phyloP scores from a whole-genome alignment of 2,329 filamentous ascomycete species.

The Pseudomassariella vexata region DNA sequence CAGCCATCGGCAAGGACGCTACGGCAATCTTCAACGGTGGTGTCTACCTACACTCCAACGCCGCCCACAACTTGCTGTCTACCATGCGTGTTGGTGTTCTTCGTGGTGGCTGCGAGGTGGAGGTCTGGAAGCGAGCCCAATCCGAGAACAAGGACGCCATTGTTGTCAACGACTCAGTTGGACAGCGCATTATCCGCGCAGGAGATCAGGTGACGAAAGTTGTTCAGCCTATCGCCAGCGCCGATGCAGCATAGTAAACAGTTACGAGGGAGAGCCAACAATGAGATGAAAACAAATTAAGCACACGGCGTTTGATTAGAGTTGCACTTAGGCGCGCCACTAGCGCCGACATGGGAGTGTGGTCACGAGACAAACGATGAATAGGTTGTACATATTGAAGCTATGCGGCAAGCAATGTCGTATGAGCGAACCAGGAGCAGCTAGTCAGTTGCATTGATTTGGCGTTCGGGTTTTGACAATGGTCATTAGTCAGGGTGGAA shows the following conservation, averaged over 20 bases:
- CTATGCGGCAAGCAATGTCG: too few relatives aligned
- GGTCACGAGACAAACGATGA: too few relatives aligned
- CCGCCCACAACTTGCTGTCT: slow-evolving; percentile 61
- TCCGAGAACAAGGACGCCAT: slow-evolving; percentile 63
- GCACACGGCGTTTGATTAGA: too few relatives aligned
- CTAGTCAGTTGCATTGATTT: too few relatives aligned
- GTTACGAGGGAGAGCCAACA: too few relatives aligned
- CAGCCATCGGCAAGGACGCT: slow-evolving; percentile 59
- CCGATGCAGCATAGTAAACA: slow-evolving; percentile 71
- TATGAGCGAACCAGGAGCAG: too few relatives aligned
- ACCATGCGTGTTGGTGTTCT: slow-evolving; percentile 64
- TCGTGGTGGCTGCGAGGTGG: slow-evolving; percentile 60
- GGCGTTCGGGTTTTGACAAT: too few relatives aligned
- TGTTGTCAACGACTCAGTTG: slow-evolving; percentile 62
- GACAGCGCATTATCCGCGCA: slow-evolving; percentile 67
- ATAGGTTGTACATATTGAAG: too few relatives aligned
- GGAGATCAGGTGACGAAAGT: slow-evolving; percentile 72
- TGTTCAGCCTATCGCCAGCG: slow-evolving; percentile 62
- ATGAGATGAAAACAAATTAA: too few relatives aligned
- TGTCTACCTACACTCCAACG: slow-evolving; percentile 63
- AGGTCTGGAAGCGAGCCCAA: slow-evolving; percentile 65
- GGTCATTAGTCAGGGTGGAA: too few relatives aligned
- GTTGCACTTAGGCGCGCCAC: too few relatives aligned
- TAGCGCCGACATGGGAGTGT: too few relatives aligned
- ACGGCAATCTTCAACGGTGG: slow-evolving; percentile 66